Percentiles rank a stretch among this genome's conserved stretches.
Evolutionary conservation across 163 green algal species (phyloP).

Genomic region (Picocystis sp.): DNA sequence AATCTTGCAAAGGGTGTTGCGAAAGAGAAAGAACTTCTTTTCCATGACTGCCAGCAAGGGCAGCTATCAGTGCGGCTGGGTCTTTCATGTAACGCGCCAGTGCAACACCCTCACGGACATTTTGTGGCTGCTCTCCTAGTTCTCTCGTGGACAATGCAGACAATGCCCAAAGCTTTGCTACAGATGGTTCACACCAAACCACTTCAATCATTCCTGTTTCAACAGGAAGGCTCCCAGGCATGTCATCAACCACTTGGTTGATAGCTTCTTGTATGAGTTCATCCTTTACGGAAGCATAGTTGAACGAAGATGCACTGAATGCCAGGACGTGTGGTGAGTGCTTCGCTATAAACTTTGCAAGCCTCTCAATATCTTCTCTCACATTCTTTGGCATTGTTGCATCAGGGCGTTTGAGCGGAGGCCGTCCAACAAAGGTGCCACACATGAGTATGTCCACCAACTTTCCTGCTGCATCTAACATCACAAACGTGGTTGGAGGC

Average conservation of each 20-base stretch:
- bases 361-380: slow-evolving; percentile 9
- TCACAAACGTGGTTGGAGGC: slow-evolving; percentile 51
- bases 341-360: slow-evolving; percentile 21
- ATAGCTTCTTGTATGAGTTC: slow-evolving; percentile 12
- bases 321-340: slow-evolving; percentile 23
- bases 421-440: slow-evolving; percentile 26
- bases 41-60: slow-evolving; percentile 18
- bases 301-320: slow-evolving; percentile 16
- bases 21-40: slow-evolving; percentile 45
- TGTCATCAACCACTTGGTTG: too few species aligned
- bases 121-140: not conserved
- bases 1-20: slow-evolving; percentile 60
- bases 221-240: too few species aligned
- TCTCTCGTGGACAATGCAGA: too few species aligned
- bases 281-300: slow-evolving; percentile 13
- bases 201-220: too few species aligned
- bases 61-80: slow-evolving; percentile 55
- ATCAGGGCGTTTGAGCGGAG: not conserved
- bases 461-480: slow-evolving; percentile 52
- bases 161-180: too few species aligned
- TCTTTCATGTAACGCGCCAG: slow-evolving; percentile 60
- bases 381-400: slow-evolving; percentile 7
- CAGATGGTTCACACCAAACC: too few species aligned
- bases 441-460: slow-evolving; percentile 63
- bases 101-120: slow-evolving; percentile 54